Evolutionary conservation across 495 filamentous ascomycete species (phyloP), one percentile per base, ranked within the genome.

Genomic region (Lophiotrema nucula): DNA sequence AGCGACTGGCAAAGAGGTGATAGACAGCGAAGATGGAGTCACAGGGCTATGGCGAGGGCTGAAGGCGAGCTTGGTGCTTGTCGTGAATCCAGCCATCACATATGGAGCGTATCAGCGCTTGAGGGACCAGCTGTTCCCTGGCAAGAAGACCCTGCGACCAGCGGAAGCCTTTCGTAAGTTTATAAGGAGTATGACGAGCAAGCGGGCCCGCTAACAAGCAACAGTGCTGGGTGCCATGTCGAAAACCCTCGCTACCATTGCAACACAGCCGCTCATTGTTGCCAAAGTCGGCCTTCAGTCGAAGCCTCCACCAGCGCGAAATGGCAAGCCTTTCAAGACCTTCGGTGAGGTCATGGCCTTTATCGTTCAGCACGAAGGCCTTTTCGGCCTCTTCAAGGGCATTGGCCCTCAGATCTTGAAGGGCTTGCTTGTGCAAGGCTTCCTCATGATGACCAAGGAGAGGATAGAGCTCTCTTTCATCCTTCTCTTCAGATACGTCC

Each of bases 391-490:
- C 13, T 97, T 97, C 79, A 99, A 97, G 76, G 93, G 93, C 21
- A 95, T 99, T 69, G 92, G 85, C 0, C 93, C 93, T 0, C 93
- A 99, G 70, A 85, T 99, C 46, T 66, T 88, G 43, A 99, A 99
- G 73, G 93, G 95, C 16, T 74, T 99, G 41, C 65, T 97, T 42
- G 93, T 99, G 4, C 93, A 99, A 68, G 93, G 93, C 49, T 76
- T 97, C 45, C 76, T 99, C 22, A 99, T 99, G 93, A 99, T 97
- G 93, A 95, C 89, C 3, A 99, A 99, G 76, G 95, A 99, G 73
- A 95, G 92, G 53, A 88, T 97, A 77, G 93, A 97, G 73, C 78
- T 98, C 46, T 61, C 89, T 15, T 97, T 97, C 73, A 75, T 97
- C 61, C 72, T 96, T 18, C 81, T 98, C 19, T 91, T 96, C 72